Percentiles rank a stretch among this genome's conserved stretches.
Conservation (phyloP, 139 green algal species). For the Bryopsis sp. region DNA sequence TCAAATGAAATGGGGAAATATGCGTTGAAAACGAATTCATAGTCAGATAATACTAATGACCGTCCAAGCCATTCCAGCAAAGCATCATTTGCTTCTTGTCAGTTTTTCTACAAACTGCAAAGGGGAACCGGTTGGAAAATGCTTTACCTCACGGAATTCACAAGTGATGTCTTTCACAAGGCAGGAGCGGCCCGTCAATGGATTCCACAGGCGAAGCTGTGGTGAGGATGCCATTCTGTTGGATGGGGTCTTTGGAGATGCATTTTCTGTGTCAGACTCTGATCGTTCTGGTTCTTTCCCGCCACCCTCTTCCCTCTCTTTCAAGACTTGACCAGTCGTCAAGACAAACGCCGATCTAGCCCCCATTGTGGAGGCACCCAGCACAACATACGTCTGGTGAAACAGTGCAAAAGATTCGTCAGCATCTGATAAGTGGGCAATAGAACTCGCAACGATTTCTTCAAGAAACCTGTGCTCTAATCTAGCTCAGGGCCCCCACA, state of each 20-base stretch:
- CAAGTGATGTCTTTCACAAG: conserved; percentile 34
- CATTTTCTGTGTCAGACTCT: too few species aligned
- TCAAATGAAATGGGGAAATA: not conserved
- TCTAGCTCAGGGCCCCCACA: too few species aligned
- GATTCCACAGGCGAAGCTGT: conserved; percentile 40
- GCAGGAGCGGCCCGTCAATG: conserved; percentile 30
- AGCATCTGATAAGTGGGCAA: too few species aligned
- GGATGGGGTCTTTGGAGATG: not conserved
- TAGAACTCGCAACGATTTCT: too few species aligned
- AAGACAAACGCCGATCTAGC: conserved; percentile 38
- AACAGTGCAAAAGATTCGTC: too few species aligned
- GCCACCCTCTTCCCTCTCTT: too few species aligned
- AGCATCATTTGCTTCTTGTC: not conserved
- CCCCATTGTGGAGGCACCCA: conserved; percentile 31
- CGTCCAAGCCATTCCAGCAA: too few species aligned
- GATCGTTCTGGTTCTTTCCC: too few species aligned
- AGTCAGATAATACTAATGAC: too few species aligned
- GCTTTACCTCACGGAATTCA: conserved; percentile 45
- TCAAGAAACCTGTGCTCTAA: too few species aligned
- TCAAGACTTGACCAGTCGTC: conserved; percentile 40
- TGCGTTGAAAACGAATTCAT: too few species aligned
- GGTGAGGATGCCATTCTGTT: not conserved
- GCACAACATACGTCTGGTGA: conserved; percentile 40
- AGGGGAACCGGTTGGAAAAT: too few species aligned
- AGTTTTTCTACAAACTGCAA: not conserved